Evolutionary conservation across 2,329 filamentous ascomycete genomes (phyloP).

Genomic region (Curvularia spicifera): DNA sequence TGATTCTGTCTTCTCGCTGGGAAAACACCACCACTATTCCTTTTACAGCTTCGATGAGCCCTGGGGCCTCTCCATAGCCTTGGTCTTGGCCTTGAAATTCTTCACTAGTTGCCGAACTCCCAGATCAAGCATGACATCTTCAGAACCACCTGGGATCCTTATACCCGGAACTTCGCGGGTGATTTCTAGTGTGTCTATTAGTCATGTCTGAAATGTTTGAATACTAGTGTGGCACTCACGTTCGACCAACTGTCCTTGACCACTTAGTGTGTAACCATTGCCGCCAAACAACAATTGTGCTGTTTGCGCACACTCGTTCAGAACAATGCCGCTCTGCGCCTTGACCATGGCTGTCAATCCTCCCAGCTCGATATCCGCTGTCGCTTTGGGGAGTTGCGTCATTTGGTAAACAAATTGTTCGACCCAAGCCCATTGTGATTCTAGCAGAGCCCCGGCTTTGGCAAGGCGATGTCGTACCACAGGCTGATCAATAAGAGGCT

Average conservation of each 20-base stretch:
- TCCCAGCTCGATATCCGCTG: conserved; percentile 69
- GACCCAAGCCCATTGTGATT: conserved; percentile 74
- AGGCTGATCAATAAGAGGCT: conserved; percentile 73
- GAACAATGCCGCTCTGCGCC: conserved; percentile 72
- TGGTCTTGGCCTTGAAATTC: conserved; percentile 67
- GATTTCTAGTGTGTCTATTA: conserved; percentile 55
- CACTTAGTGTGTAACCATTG: conserved; percentile 72
- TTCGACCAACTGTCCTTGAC: conserved; percentile 74
- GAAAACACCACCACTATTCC: not conserved
- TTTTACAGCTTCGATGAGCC: conserved; percentile 54
- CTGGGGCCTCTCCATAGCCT: conserved; percentile 55
- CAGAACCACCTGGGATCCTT: conserved; percentile 69
- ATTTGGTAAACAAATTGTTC: conserved; percentile 74
- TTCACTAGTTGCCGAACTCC: conserved; percentile 74
- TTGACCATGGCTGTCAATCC: conserved; percentile 76
- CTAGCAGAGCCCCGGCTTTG: conserved; percentile 71
- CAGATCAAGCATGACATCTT: conserved; percentile 75
- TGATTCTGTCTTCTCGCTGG: not conserved
- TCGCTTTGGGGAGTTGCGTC: conserved; percentile 64
- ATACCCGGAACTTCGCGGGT: conserved; percentile 68
- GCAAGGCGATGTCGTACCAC: conserved; percentile 76
- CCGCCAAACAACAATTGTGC: conserved; percentile 76
- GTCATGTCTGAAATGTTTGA: not conserved
- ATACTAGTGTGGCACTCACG: conserved; percentile 56
- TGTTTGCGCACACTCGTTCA: conserved; percentile 73